These are phyloP conservation scores for Talaromyces sp. DNA, from an alignment of 2,329 filamentous ascomycete species.

Conservation along the genomic window DNA sequence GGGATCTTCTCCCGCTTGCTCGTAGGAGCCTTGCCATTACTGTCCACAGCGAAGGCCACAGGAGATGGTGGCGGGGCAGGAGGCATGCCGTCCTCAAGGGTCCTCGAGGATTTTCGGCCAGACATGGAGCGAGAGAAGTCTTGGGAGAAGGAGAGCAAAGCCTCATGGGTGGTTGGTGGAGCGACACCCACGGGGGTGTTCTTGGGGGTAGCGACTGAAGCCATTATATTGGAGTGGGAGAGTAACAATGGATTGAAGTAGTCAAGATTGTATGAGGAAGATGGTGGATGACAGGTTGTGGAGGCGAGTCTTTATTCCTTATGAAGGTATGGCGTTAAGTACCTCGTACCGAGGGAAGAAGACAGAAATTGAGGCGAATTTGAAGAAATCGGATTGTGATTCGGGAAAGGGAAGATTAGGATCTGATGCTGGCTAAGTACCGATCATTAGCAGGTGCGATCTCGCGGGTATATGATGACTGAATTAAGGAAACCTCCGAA, in stretches of 20 bases:
- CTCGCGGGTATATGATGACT: conserved; percentile 2
- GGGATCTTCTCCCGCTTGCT: conserved; percentile 22
- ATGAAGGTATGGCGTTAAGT: background rate
- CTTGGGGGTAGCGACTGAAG: conserved; percentile 21
- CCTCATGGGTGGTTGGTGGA: conserved; percentile 21
- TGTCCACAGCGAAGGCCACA: conserved; percentile 22
- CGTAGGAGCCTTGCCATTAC: conserved; percentile 10
- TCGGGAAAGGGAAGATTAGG: background rate
- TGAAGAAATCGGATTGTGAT: background rate
- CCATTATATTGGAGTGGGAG: too few species aligned
- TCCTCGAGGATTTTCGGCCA: conserved; percentile 31
- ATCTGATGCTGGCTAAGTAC: background rate
- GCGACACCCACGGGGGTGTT: conserved; percentile 21
- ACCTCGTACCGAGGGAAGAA: conserved; percentile 8
- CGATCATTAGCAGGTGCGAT: background rate
- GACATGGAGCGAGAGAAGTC: conserved; percentile 44
- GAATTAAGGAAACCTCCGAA: conserved; percentile 16
- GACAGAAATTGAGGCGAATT: background rate
- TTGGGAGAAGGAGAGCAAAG: conserved; percentile 35
- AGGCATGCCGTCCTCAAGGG: conserved; percentile 28
- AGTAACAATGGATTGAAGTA: too few species aligned
- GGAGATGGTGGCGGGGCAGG: conserved; percentile 27
- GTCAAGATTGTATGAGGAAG: background rate
- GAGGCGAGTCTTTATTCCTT: conserved; percentile 2
- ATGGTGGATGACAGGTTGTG: background rate